Evolutionary conservation across 257 asterid genomes (phyloP), one percentile per base, ranked within the genome.

Genomic region (Galeopsis tetrahit): DNA sequence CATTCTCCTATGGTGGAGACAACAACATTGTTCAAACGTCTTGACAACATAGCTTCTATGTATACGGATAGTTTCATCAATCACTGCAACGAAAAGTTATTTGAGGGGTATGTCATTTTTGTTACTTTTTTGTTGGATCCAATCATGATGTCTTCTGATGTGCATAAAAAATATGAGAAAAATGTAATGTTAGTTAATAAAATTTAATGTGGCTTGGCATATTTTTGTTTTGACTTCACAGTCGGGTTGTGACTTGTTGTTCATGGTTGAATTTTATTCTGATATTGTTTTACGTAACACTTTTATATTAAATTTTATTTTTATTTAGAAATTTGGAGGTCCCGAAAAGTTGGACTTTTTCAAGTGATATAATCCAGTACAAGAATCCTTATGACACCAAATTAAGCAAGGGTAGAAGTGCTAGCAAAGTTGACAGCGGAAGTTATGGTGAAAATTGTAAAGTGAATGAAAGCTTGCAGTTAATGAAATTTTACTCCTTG

Each of bases 401-500:
- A 44, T 35, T 7, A 15, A n/a, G 8, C 57, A 32, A n/a, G 8
- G 73, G 74, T 77, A 62, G 77, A 32, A 76, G 73, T 71, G 71
- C 63, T 42, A n/a, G 55, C 40, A 61, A 66, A 0, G 35, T 2
- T 3, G 87, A 80, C 3, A 58, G 78, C 51, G 69, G 77, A 77
- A 66, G 70, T 42, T 80, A 74, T 43, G 86, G 71, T 69, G 95
- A 90, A 77, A 86, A 82, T 70, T 80, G 91, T 1, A 81, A 81
- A 79, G 89, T 90, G 28, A 90, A 79, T 3, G 92, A 90, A 63
- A 90, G 95, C 81, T 74, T 90, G 71, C 10, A 84, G 42, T 67
- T 90, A 38, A 79, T 86, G 95, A 88, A 90, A 68, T 88, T 88
- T 70, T 90, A 88, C 82, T 72, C 90, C 3, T 67, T 88, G 64